Base-by-base conservation (phyloP, 164 flowering plant genomes). In the Echeveria elegans region DNA sequence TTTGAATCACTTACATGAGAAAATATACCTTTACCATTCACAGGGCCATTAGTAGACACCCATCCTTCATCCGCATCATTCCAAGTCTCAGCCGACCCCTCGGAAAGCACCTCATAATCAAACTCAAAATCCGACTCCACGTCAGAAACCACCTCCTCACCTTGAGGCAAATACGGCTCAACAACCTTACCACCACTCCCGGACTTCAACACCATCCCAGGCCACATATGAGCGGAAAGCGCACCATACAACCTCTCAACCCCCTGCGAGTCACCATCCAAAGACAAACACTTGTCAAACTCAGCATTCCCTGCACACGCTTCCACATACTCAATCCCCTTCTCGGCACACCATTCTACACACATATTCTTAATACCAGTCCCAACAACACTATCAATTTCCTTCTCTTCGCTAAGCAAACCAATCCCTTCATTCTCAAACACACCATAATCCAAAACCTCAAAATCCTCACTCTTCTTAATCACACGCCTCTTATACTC, bases 141-240 rank as follows among this genome's bases (percentile, higher is more conserved):
- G 45, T 89, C 95, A 15, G 96, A 88, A 31, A 75, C 76, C 37
- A 78, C 97, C 91, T 28, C 61, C 32, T 56, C 61, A 12, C 61
- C 61, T 12, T 2, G 31, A 28, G 61, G 61, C 32, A 56, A 28
- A 56, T 56, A 56, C 32, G 61, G 61, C 18, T 28, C 60, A 53
- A 43, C 47, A 56, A 56, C 61, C 61, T 56, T 56, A 56, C 61
- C 47, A 43, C 47, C 61, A 65, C 86, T 78, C 9, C 92, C 89
- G 62, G 94, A 85, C 72, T 88, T 91, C 67, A 94, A 81, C 69
- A 84, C 66, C 99, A 94, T 89, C 71, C 99, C 96, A 70, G 96
- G 97, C 99, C 99, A 94, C 90, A 94, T 86, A 73, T 94, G 85
- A 67, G 99, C 94, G 76, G 97, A 86, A 63, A 94, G 86, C 60